phyloP scores from a whole-genome alignment of 2,329 filamentous ascomycete species.

The Gnomoniopsis smithogilvyi region DNA sequence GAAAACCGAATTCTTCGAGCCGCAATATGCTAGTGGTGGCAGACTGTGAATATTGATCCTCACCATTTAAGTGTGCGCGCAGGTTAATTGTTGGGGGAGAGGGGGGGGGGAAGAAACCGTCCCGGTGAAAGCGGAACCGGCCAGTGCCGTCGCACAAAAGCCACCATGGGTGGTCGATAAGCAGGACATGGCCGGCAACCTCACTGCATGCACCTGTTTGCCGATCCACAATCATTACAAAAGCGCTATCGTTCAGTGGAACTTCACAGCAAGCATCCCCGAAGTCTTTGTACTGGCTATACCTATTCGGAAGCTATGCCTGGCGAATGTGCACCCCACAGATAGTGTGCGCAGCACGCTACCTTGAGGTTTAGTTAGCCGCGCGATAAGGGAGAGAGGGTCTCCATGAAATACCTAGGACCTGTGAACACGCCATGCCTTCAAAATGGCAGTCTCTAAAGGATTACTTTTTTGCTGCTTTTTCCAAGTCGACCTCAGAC shows the following conservation, averaged over 20 bases:
- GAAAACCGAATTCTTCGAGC: too few species aligned
- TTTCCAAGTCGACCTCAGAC: neutral
- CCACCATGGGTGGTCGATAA: neutral
- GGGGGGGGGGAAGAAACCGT: neutral
- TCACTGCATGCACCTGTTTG: neutral
- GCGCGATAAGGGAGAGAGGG: neutral
- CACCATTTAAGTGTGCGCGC: too few species aligned
- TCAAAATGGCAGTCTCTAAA: conserved; percentile 5
- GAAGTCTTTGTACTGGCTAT: neutral
- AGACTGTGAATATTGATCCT: too few species aligned
- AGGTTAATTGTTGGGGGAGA: too few species aligned
- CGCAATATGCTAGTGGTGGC: too few species aligned
- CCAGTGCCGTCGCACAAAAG: neutral
- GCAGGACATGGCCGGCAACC: neutral
- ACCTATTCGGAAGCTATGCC: neutral
- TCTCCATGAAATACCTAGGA: neutral
- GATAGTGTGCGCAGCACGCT: conserved; percentile 3
- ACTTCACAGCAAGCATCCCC: neutral
- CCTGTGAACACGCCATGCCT: neutral
- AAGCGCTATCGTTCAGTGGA: neutral
- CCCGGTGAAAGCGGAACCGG: neutral
- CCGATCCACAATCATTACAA: neutral
- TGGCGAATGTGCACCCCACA: conserved; percentile 1
- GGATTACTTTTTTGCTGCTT: neutral
- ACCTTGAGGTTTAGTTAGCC: neutral